Conservation (phyloP, 768 basidiomycete species). For the Leucocoprinus sp. region DNA sequence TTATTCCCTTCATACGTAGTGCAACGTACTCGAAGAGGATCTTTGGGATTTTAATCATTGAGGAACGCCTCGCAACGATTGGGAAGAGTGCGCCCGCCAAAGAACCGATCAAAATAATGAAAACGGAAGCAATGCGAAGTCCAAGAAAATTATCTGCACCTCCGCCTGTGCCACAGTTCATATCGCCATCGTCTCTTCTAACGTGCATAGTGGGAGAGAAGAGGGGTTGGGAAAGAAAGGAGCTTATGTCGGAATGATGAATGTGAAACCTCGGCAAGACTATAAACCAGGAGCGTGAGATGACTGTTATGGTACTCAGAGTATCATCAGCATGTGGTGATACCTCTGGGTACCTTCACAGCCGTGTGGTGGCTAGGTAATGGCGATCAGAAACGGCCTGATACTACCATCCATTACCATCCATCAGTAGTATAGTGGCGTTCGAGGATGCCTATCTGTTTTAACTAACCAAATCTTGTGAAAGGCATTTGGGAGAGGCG, state of each 20-base stretch:
- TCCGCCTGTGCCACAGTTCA: conserved; percentile 44
- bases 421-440: too few relatives aligned
- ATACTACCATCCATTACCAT: background rate
- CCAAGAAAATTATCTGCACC: conserved; percentile 39
- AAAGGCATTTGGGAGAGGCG: too few relatives aligned
- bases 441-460: too few relatives aligned
- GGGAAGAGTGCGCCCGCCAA: conserved; percentile 63
- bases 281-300: conserved; percentile 12
- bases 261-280: conserved; percentile 4
- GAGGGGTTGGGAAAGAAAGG: background rate
- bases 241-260: conserved; percentile 10
- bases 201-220: background rate
- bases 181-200: conserved; percentile 11
- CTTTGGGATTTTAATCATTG: conserved; percentile 48
- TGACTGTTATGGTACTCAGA: conserved; percentile 28
- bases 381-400: background rate
- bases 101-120: conserved; percentile 62
- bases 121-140: conserved; percentile 65
- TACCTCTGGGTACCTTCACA: conserved; percentile 22
- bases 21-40: conserved; percentile 58
- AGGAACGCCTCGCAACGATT: conserved; percentile 46
- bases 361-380: conserved; percentile 15
- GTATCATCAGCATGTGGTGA: conserved; percentile 12
- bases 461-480: too few relatives aligned
- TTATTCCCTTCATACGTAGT: background rate